These are phyloP conservation scores for Brassica incana DNA, from an alignment of 345 rosid genomes.

Conservation along the genomic window DNA sequence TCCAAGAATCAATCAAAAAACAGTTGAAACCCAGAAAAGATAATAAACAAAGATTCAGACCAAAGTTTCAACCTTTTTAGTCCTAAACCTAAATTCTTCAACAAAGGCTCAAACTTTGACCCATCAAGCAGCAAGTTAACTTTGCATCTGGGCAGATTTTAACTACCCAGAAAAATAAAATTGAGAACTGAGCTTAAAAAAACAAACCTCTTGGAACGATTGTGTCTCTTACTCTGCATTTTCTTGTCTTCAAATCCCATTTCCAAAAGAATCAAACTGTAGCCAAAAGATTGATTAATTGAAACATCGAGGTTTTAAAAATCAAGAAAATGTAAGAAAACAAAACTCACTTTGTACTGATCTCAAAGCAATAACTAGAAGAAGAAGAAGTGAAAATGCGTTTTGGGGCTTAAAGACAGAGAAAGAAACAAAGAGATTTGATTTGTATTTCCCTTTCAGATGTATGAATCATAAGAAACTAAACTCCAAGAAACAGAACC, in stretches of 20 bases:
- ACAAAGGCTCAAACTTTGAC: conserved; percentile 34
- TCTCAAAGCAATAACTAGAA: conserved; percentile 21
- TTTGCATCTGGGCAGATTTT: conserved; percentile 4
- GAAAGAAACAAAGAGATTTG: conserved; percentile 16
- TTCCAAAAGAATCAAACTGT: conserved; percentile 35
- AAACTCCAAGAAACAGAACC: conserved; percentile 25
- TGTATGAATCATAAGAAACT: conserved; percentile 19
- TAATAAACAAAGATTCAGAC: conserved; percentile 28
- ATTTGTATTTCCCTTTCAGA: neutral
- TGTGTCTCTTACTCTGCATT: conserved; percentile 57
- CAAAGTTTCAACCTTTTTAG: conserved; percentile 12
- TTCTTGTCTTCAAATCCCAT: conserved; percentile 56
- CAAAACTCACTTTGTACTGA: conserved; percentile 22
- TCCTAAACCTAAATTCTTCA: neutral
- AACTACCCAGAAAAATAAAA: neutral
- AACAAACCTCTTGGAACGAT: conserved; percentile 86
- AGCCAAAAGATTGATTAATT: neutral
- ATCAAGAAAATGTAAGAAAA: conserved; percentile 4
- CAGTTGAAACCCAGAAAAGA: conserved; percentile 17
- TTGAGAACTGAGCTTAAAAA: conserved; percentile 18
- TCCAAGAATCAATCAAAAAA: conserved; percentile 29
- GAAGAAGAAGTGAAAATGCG: conserved; percentile 4
- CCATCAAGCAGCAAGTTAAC: conserved; percentile 8
- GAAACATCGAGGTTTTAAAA: neutral
- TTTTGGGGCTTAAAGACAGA: conserved; percentile 29